Conservation (phyloP, 164 flowering plant genomes). For the Akebia trifoliata region DNA sequence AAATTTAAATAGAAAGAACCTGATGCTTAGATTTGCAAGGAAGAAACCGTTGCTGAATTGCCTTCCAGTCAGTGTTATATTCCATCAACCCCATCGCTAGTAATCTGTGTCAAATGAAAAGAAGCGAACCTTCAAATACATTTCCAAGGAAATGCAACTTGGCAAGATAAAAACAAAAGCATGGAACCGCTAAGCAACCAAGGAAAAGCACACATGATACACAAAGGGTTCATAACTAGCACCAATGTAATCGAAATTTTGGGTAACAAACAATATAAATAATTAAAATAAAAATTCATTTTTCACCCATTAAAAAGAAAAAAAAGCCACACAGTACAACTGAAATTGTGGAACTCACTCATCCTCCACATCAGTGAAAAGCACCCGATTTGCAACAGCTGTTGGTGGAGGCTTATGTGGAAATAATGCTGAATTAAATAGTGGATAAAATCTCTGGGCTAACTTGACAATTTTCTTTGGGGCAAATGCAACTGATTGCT, state of each 20-base stretch:
- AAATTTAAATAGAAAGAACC: conserved; percentile 35
- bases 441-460: conserved; percentile 56
- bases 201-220: background rate
- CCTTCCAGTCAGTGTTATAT: conserved; percentile 90
- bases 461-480: conserved; percentile 64
- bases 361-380: conserved; percentile 94
- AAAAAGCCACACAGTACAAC: conserved; percentile 5
- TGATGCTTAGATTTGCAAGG: conserved; percentile 94
- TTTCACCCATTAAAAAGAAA: background rate
- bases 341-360: conserved; percentile 74
- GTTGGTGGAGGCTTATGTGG: conserved; percentile 91
- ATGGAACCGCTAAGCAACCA: background rate
- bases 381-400: conserved; percentile 66
- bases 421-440: conserved; percentile 84
- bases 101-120: conserved; percentile 43
- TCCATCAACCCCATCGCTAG: conserved; percentile 91
- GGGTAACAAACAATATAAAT: too few relatives aligned
- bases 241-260: too few relatives aligned
- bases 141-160: background rate
- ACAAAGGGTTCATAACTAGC: too few relatives aligned
- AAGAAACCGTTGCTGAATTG: conserved; percentile 86
- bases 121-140: background rate
- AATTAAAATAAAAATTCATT: too few relatives aligned
- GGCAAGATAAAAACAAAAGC: background rate
- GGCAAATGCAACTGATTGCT: conserved; percentile 77